Evolutionary conservation across 306 rosid species (phyloP), one percentile per base, ranked within the genome.

Genomic region (Prunus fruticosa): DNA sequence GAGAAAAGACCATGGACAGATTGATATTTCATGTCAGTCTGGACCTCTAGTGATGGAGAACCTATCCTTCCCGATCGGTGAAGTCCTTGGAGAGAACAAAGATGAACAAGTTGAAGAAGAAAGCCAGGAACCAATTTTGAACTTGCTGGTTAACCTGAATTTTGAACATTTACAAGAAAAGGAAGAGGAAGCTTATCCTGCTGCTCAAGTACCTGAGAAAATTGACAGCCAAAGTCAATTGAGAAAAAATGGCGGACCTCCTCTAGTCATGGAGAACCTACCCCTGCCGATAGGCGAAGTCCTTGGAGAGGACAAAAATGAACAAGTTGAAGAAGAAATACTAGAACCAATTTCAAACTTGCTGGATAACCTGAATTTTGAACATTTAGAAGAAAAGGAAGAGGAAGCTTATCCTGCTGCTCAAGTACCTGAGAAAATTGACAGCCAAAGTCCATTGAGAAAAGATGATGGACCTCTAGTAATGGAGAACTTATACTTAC

Each of bases 291-390:
- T 64, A 58, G 83, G n/a, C n/a, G 83, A 81, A 63, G 71, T 46
- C 54, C 2, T 27, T 71, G 74, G 25, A 43, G 88, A 61, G 73
- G 49, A 75, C 22, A 57, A 71, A 76, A 30, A 53, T 85, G 81
- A 87, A 20, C 76, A 64, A 38, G 43, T 61, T 49, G 67, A 75
- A 57, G 54, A 47, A 28, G 65, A 58, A 69, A 32, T 19, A 61
- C 28, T 14, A 23, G 77, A 46, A 52, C 82, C 76, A 54, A 62
- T 73, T 72, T 53, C 79, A 47, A 7, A 4, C 57, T 3, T 52
- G 57, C 57, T 52, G 57, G 57, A 16, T 16, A 52, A 14, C 57
- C 22, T 14, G 57, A 18, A 52, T 14, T 14, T 52, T 20, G 54
- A 67, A 45, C 14, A 67, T 45, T 20, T 8, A 0, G 63, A 32